A percentile compares a stretch with the other conserved stretches of the same genome.
Conservation (phyloP, 495 filamentous ascomycete species). For the Penicillium dipodomyicola region DNA sequence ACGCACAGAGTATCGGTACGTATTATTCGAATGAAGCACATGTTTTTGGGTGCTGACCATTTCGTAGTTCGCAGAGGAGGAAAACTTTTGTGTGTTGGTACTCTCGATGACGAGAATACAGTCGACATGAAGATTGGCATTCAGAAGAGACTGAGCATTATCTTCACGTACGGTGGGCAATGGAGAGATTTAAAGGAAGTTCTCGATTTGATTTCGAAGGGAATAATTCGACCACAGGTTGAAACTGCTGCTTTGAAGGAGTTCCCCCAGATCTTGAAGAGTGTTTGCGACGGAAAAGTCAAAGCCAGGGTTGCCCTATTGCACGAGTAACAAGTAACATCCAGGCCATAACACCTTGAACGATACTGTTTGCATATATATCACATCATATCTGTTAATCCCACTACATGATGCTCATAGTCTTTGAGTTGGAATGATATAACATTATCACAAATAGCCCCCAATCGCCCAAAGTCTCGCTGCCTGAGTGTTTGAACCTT, state of each 20-base stretch:
- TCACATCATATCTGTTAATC: too few relatives aligned
- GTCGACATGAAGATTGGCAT: slow-evolving; percentile 28
- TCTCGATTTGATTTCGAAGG: slow-evolving; percentile 19
- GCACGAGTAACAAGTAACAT: background rate
- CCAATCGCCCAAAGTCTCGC: too few relatives aligned
- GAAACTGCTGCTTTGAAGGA: background rate
- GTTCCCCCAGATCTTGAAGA: background rate
- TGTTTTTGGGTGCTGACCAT: background rate
- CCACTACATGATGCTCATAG: too few relatives aligned
- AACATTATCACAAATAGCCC: too few relatives aligned
- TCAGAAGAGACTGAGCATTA: slow-evolving; percentile 26
- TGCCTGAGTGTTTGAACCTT: too few relatives aligned
- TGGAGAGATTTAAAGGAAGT: slow-evolving; percentile 23
- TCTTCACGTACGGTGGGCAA: slow-evolving; percentile 28
- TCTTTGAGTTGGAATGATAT: too few relatives aligned
- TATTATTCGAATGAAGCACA: background rate
- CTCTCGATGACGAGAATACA: slow-evolving; percentile 20
- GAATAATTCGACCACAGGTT: background rate
- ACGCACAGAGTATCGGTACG: slow-evolving; percentile 23
- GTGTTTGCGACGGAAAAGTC: background rate
- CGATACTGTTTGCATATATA: background rate
- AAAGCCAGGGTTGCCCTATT: background rate
- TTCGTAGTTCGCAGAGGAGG: slow-evolving; percentile 16
- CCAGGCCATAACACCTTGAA: background rate
- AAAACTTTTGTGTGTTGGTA: slow-evolving; percentile 25